Percentiles rank a stretch among this genome's conserved stretches.
phyloP scores from a whole-genome alignment of 2,329 filamentous ascomycete species.

The Phialophora verrucosa region DNA sequence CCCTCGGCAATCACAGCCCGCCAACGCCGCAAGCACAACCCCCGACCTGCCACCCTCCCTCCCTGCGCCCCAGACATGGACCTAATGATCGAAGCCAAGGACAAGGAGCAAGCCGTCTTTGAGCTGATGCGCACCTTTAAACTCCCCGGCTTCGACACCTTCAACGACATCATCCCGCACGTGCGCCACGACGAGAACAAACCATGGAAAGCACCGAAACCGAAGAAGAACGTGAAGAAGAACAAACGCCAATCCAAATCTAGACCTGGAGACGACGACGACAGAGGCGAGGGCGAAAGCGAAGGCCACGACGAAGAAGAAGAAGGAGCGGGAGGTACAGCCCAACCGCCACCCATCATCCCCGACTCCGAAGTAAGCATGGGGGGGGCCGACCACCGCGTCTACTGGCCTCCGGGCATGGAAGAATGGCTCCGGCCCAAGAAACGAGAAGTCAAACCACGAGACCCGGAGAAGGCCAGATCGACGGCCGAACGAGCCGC shows the following conservation, averaged over 20 bases:
- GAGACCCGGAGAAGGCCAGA: constrained; percentile 45
- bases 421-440: constrained; percentile 86
- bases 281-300: constrained; percentile 46
- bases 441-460: constrained; percentile 69
- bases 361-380: constrained; percentile 76
- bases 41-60: constrained; percentile 77
- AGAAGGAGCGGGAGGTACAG: constrained; percentile 45
- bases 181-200: constrained; percentile 77
- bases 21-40: constrained; percentile 82
- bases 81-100: constrained; percentile 98
- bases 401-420: constrained; percentile 90
- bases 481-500: constrained; percentile 45
- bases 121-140: constrained; percentile 89
- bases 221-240: constrained; percentile 47
- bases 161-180: constrained; percentile 79
- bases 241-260: constrained; percentile 43
- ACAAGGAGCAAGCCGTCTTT: constrained; percentile 96
- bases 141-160: constrained; percentile 75
- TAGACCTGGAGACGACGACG: constrained; percentile 45
- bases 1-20: constrained; percentile 75
- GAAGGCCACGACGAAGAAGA: constrained; percentile 50
- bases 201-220: constrained; percentile 56
- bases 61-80: constrained; percentile 85
- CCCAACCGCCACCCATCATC: constrained; percentile 55
- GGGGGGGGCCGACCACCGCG: constrained; percentile 80